Percentiles rank a stretch among this genome's conserved stretches.
Conservation (phyloP, 306 rosid genomes). For the Cicer chorassanicum region DNA sequence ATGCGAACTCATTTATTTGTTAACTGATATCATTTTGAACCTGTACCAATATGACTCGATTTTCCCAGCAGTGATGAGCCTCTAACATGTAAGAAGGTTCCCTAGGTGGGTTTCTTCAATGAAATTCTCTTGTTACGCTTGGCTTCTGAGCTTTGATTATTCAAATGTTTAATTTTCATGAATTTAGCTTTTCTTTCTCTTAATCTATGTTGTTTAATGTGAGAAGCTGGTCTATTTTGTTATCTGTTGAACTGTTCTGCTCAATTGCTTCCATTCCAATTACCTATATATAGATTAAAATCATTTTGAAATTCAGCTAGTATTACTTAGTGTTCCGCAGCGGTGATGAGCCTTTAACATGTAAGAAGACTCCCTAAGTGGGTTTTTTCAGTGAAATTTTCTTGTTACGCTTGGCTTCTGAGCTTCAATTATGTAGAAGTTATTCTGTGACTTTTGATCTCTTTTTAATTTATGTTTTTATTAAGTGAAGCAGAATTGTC, state of each 20-base stretch:
- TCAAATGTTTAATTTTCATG: not conserved
- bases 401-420: conserved; percentile 71
- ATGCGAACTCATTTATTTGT: not conserved
- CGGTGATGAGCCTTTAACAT: conserved; percentile 54
- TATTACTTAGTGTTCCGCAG: not conserved
- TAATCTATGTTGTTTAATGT: not conserved
- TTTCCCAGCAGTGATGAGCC: conserved; percentile 46
- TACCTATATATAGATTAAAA: not conserved
- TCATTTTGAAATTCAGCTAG: not conserved
- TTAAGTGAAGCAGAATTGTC: too few relatives aligned
- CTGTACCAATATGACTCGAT: not conserved
- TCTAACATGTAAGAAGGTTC: conserved; percentile 52
- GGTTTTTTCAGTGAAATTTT: conserved; percentile 49
- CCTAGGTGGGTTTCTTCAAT: conserved; percentile 40
- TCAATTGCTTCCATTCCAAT: not conserved
- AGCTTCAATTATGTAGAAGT: conserved; percentile 41
- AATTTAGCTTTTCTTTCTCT: not conserved
- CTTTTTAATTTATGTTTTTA: too few relatives aligned
- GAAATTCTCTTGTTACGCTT: conserved; percentile 66
- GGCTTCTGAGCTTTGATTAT: conserved; percentile 62
- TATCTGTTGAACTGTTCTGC: not conserved
- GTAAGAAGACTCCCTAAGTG: conserved; percentile 42
- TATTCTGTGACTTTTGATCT: not conserved
- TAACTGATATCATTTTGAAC: not conserved
- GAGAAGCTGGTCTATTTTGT: not conserved